These are phyloP conservation scores for Colletotrichum musae DNA, from an alignment of 2,329 filamentous ascomycete genomes.

Conservation along the genomic window DNA sequence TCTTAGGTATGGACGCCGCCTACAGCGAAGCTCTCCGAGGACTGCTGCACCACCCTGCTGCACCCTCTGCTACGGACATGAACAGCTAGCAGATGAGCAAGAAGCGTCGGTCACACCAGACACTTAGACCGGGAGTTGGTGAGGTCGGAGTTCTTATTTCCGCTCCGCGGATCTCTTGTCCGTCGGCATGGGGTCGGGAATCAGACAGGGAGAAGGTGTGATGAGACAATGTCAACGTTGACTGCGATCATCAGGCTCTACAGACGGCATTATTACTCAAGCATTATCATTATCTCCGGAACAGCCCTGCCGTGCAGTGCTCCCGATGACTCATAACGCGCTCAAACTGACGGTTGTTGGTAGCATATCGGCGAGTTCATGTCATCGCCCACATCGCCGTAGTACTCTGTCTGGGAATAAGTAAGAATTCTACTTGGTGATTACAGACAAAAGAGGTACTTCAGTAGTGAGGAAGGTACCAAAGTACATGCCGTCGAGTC, in stretches of 20 bases:
- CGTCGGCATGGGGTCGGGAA: constrained; percentile 1
- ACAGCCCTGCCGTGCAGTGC: neutral
- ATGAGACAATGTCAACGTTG: constrained; percentile 14
- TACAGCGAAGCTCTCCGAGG: neutral
- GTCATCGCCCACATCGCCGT: constrained; percentile 1
- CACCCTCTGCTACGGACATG: no score
- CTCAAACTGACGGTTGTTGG: neutral
- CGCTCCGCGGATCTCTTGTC: constrained; percentile 11
- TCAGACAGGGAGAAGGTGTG: neutral
- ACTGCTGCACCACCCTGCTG: neutral
- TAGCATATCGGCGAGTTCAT: neutral
- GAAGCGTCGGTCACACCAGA: no score
- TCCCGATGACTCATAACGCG: constrained; percentile 14
- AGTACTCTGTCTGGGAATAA: constrained; percentile 21
- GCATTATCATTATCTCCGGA: neutral
- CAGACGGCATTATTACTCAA: constrained; percentile 1
- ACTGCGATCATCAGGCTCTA: constrained; percentile 17
- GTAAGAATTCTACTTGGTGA: neutral
- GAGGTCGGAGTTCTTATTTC: constrained; percentile 23
- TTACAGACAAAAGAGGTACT: no score
- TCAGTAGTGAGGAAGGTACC: no score
- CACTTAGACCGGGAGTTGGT: neutral
- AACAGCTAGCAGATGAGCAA: no score
- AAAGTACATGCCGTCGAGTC: neutral
- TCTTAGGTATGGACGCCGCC: constrained; percentile 14